A percentile compares a stretch with the other conserved stretches of the same genome.
These are phyloP conservation scores for Trifolium subterraneum DNA, from an alignment of 306 rosid species.

Conservation along the genomic window DNA sequence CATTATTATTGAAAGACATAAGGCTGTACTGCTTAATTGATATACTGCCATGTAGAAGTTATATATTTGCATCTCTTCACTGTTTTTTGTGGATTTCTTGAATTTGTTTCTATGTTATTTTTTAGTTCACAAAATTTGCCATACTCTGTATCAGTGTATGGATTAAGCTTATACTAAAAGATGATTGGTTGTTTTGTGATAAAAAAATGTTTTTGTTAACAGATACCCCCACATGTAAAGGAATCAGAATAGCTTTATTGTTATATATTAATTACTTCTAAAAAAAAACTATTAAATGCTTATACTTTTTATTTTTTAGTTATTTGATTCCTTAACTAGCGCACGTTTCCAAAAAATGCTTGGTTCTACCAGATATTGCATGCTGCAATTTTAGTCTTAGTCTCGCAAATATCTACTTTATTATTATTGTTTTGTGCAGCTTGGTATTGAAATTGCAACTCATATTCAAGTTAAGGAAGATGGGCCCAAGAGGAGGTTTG, in stretches of 20 bases:
- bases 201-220: not conserved
- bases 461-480: constrained; percentile 81
- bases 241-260: not conserved
- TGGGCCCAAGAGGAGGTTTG: constrained; percentile 94
- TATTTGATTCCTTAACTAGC: constrained; percentile 1
- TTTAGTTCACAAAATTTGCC: not conserved
- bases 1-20: not conserved
- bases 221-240: not conserved
- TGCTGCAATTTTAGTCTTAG: constrained; percentile 29
- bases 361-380: constrained; percentile 21
- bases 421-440: constrained; percentile 58
- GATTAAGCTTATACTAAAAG: not conserved
- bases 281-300: not conserved
- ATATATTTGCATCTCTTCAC: not conserved
- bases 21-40: not conserved
- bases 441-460: constrained; percentile 76
- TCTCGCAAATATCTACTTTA: constrained; percentile 28
- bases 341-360: not conserved
- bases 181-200: not conserved
- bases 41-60: not conserved
- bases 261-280: not conserved
- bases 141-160: not conserved
- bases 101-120: not conserved
- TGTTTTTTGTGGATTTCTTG: not conserved
- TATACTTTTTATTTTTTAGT: not conserved